Conservation (phyloP, 2,329 filamentous ascomycete genomes). For the Cercospora sp. region DNA sequence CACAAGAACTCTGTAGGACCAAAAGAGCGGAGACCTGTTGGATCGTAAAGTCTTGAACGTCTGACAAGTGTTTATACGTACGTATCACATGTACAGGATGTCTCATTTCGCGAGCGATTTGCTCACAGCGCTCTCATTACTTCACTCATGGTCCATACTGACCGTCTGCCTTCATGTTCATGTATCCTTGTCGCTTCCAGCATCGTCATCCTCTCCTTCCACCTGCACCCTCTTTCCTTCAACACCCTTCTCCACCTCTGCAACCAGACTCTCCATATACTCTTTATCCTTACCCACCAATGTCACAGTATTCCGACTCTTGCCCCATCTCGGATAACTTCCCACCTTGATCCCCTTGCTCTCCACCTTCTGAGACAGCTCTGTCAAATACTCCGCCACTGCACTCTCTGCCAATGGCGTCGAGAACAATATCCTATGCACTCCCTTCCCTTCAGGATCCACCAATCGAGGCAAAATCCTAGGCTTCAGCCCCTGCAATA, state of each 20-base stretch:
- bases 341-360: constrained; percentile 85
- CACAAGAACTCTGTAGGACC: not conserved
- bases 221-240: constrained; percentile 67
- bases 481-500: constrained; percentile 76
- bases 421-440: constrained; percentile 75
- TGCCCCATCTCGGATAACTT: constrained; percentile 91
- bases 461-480: constrained; percentile 67
- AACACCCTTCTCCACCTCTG: constrained; percentile 75
- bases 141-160: not conserved
- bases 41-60: not conserved
- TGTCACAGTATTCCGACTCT: constrained; percentile 84
- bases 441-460: constrained; percentile 80
- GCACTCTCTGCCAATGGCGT: constrained; percentile 85
- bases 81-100: not conserved
- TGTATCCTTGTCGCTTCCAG: constrained; percentile 45
- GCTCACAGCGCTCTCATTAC: not conserved
- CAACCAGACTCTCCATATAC: constrained; percentile 74
- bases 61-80: not conserved
- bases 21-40: not conserved
- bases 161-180: constrained; percentile 6
- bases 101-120: not conserved
- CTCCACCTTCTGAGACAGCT: constrained; percentile 72
- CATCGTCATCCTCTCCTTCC: constrained; percentile 62
- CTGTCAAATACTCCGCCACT: constrained; percentile 78
- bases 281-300: constrained; percentile 74